Percentiles rank a stretch among this genome's conserved stretches.
These are phyloP conservation scores for Cystobasidium slooffiae DNA, from an alignment of 1,284 basidiomycete genomes.

Conservation along the genomic window DNA sequence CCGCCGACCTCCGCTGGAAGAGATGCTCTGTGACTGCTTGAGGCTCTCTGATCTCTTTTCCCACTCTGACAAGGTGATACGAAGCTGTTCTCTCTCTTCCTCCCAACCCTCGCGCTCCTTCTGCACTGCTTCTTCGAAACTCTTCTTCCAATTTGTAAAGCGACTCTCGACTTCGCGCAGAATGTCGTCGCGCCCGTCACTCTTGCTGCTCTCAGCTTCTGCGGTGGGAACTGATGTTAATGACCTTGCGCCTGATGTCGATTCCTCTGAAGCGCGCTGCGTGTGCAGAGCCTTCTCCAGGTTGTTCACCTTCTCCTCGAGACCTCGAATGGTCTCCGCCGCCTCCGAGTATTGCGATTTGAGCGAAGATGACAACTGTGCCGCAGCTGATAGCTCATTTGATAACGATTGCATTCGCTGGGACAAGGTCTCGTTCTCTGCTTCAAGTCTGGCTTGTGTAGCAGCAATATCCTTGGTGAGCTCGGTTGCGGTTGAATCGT, in stretches of 20 bases:
- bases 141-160: constrained; percentile 56
- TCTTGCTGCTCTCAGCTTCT: not conserved
- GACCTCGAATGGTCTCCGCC: constrained; percentile 72
- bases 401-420: constrained; percentile 73
- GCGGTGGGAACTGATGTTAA: constrained; percentile 20
- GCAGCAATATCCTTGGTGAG: constrained; percentile 10
- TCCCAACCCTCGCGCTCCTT: constrained; percentile 79
- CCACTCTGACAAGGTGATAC: constrained; percentile 78
- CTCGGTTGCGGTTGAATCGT: not conserved
- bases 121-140: constrained; percentile 56
- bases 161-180: constrained; percentile 33
- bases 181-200: constrained; percentile 53
- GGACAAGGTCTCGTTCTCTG: constrained; percentile 68
- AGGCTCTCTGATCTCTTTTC: constrained; percentile 60
- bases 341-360: constrained; percentile 79
- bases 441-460: constrained; percentile 48
- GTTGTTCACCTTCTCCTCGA: constrained; percentile 66
- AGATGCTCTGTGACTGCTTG: not conserved
- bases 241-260: not conserved
- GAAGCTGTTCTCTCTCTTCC: constrained; percentile 75
- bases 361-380: constrained; percentile 72
- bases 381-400: constrained; percentile 74
- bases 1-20: constrained; percentile 46
- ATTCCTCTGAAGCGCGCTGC: constrained; percentile 57
- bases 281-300: constrained; percentile 60